Percentiles rank a stretch among this genome's conserved stretches.
phyloP scores from a whole-genome alignment of 1,284 basidiomycete species.

The Chalciporus piperatoides region DNA sequence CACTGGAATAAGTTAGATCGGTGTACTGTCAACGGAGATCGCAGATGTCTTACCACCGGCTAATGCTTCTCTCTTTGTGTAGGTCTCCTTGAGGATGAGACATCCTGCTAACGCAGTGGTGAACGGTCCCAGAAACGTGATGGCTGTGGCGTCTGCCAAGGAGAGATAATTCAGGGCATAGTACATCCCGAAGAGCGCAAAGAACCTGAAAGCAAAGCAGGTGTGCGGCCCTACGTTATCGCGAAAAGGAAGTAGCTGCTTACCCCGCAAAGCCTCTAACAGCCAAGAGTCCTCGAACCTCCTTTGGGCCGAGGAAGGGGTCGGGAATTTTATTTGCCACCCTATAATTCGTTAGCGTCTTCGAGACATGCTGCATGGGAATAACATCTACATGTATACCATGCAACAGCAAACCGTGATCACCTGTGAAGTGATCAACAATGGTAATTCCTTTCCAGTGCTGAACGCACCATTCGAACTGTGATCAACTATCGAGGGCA shows the following conservation, averaged over 20 bases:
- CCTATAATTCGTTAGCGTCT: slow-evolving; percentile 33
- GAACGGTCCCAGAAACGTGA: slow-evolving; percentile 73
- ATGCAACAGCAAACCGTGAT: slow-evolving; percentile 47
- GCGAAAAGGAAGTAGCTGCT: slow-evolving; percentile 1
- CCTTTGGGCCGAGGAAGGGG: slow-evolving; percentile 66
- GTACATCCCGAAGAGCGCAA: slow-evolving; percentile 65
- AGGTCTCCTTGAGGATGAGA: slow-evolving; percentile 63
- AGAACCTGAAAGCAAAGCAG: slow-evolving; percentile 39
- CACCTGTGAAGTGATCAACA: slow-evolving; percentile 22
- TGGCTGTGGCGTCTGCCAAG: slow-evolving; percentile 71
- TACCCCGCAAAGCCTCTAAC: slow-evolving; percentile 64
- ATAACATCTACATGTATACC: slow-evolving; percentile 39
- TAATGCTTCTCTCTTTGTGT: slow-evolving; percentile 54
- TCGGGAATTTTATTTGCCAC: slow-evolving; percentile 52
- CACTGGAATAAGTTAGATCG: slow-evolving; percentile 33
- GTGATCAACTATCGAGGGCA: slow-evolving; percentile 38
- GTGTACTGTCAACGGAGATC: background rate
- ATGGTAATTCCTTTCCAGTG: background rate
- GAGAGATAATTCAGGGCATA: slow-evolving; percentile 67
- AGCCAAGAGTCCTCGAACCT: slow-evolving; percentile 55
- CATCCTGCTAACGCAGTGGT: slow-evolving; percentile 67
- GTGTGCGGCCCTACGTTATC: background rate
- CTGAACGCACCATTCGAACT: slow-evolving; percentile 43
- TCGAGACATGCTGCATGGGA: background rate
- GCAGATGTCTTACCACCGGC: slow-evolving; percentile 53